Conservation (phyloP, 306 rosid species). For the Myrica gale region DNA sequence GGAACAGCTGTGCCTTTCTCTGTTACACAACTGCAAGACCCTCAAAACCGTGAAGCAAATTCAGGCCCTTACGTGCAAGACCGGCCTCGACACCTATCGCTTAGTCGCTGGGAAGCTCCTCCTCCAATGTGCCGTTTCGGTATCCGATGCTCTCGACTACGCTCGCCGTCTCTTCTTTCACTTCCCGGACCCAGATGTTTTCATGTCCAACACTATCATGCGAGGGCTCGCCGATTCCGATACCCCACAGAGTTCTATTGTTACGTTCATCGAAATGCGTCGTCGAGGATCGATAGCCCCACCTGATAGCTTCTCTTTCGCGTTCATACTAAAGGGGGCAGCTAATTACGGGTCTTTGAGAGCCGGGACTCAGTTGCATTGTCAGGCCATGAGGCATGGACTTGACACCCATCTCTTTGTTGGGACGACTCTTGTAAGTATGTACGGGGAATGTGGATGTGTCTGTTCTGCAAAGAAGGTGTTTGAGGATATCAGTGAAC, state of each 20-base stretch:
- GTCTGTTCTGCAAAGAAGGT: slow-evolving; percentile 39
- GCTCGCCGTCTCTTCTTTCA: slow-evolving; percentile 57
- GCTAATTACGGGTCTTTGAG: slow-evolving; percentile 45
- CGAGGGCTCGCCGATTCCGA: slow-evolving; percentile 61
- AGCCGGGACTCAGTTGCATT: slow-evolving; percentile 60
- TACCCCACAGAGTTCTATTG: slow-evolving; percentile 44
- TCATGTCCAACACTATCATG: slow-evolving; percentile 82
- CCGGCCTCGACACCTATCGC: slow-evolving; percentile 51
- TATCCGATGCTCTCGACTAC: slow-evolving; percentile 57
- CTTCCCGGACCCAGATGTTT: slow-evolving; percentile 63
- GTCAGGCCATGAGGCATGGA: slow-evolving; percentile 47
- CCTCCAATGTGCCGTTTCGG: slow-evolving; percentile 60
- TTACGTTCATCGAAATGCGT: slow-evolving; percentile 54
- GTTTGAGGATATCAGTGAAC: slow-evolving; percentile 70
- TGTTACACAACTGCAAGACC: slow-evolving; percentile 50
- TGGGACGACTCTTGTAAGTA: slow-evolving; percentile 63
- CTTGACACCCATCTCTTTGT: slow-evolving; percentile 58
- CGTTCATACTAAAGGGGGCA: slow-evolving; percentile 62
- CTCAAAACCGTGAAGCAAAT: slow-evolving; percentile 53
- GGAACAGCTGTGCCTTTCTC: slow-evolving; percentile 37
- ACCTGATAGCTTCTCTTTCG: slow-evolving; percentile 78
- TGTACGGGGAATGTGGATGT: slow-evolving; percentile 67
- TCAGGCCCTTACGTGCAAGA: slow-evolving; percentile 44
- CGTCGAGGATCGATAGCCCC: slow-evolving; percentile 24
- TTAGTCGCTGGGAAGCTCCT: slow-evolving; percentile 64